Evolutionary conservation across 129 eudicot species (phyloP).

Genomic region (Smallanthus sonchifolius): DNA sequence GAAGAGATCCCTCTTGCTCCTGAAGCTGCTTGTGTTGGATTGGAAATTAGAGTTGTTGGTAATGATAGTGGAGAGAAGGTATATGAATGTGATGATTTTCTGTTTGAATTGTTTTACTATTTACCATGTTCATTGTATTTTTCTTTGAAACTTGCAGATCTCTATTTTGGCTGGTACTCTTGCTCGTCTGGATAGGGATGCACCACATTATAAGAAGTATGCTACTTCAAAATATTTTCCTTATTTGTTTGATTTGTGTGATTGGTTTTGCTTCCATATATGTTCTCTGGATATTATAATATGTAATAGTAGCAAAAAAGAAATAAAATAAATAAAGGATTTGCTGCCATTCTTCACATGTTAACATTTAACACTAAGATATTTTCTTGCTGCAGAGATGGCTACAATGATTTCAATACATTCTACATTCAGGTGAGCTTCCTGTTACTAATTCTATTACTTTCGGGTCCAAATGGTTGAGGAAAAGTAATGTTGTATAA

Average conservation of each 20-base stretch:
- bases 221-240: slow-evolving; percentile 10
- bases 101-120: not conserved
- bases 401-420: slow-evolving; percentile 97
- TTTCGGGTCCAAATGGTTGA: slow-evolving; percentile 12
- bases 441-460: not conserved
- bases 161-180: slow-evolving; percentile 98
- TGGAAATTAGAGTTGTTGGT: slow-evolving; percentile 97
- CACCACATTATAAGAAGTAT: slow-evolving; percentile 93
- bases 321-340: not conserved
- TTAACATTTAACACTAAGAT: slow-evolving; percentile 15
- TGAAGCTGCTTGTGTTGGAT: slow-evolving; percentile 94
- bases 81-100: not conserved
- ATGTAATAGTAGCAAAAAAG: not conserved
- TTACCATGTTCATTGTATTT: not conserved
- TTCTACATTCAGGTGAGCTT: slow-evolving; percentile 81
- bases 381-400: slow-evolving; percentile 68
- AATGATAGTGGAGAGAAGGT: slow-evolving; percentile 12
- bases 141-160: slow-evolving; percentile 52
- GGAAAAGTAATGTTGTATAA: not conserved
- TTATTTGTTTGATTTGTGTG: not conserved
- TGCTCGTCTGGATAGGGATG: slow-evolving; percentile 99
- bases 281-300: not conserved
- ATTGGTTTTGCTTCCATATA: not conserved
- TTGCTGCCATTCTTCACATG: slow-evolving; percentile 1
- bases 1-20: slow-evolving; percentile 99